Percentiles rank a stretch among this genome's conserved stretches.
Conservation (phyloP, 805 yeast species). For the Hanseniaspora nectarophila region DNA sequence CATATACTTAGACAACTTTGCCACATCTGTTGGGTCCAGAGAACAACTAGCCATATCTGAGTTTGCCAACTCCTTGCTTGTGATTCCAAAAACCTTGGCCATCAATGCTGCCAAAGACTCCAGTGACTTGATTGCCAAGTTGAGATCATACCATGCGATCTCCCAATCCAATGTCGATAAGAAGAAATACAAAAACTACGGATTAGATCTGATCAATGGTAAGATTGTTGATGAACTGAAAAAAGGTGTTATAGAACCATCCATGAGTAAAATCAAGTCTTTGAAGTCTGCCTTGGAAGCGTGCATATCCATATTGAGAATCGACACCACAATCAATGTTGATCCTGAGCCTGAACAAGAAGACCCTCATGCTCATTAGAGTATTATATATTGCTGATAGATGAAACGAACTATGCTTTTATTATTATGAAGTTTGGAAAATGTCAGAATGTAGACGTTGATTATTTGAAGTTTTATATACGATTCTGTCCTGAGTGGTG, state of each 20-base stretch:
- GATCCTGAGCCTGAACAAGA: conserved; percentile 90
- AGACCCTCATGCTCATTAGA: conserved; percentile 71
- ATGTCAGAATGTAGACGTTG: too few relatives aligned
- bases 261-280: conserved; percentile 82
- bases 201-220: conserved; percentile 83
- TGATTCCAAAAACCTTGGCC: conserved; percentile 93
- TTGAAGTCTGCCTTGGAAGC: conserved; percentile 96
- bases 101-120: conserved; percentile 97
- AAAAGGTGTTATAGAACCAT: conserved; percentile 90
- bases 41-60: conserved; percentile 97
- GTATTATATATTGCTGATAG: neutral
- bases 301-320: conserved; percentile 90
- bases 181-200: conserved; percentile 77
- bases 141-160: conserved; percentile 93
- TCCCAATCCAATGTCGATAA: conserved; percentile 79
- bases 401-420: too few relatives aligned
- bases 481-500: too few relatives aligned
- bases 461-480: too few relatives aligned
- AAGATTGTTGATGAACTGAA: conserved; percentile 75
- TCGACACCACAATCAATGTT: conserved; percentile 95
- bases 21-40: conserved; percentile 93
- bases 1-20: conserved; percentile 89
- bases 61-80: conserved; percentile 78
- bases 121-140: conserved; percentile 83
- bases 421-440: too few relatives aligned